phyloP scores from a whole-genome alignment of 1,284 basidiomycete species.

The Veloporphyrellus conicus region DNA sequence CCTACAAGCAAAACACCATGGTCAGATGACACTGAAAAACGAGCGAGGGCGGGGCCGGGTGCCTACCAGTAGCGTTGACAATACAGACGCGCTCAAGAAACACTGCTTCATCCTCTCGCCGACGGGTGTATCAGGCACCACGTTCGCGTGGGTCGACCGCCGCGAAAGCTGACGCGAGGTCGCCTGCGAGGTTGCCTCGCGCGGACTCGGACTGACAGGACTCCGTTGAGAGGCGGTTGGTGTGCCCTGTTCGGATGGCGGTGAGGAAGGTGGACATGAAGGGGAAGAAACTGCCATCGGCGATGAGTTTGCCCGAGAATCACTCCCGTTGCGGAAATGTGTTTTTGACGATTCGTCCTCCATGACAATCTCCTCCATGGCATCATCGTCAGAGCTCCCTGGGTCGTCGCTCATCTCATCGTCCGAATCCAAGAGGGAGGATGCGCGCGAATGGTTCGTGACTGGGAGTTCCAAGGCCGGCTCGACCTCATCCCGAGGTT shows the following conservation, averaged over 20 bases:
- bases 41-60: neutral
- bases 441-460: conserved; percentile 51
- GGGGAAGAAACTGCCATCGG: conserved; percentile 29
- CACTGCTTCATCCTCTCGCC: conserved; percentile 78
- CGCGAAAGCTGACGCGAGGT: conserved; percentile 53
- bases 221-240: conserved; percentile 23
- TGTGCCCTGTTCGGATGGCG: conserved; percentile 30
- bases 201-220: conserved; percentile 28
- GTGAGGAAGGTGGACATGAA: conserved; percentile 24
- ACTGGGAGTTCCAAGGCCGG: conserved; percentile 73
- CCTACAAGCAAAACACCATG: no score
- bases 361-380: conserved; percentile 75
- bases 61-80: conserved; percentile 71
- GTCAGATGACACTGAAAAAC: neutral
- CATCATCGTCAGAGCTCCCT: conserved; percentile 67
- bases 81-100: conserved; percentile 69
- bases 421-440: conserved; percentile 62
- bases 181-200: conserved; percentile 36
- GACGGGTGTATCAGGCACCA: conserved; percentile 36
- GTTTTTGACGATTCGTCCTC: conserved; percentile 49
- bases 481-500: conserved; percentile 58
- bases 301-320: conserved; percentile 24
- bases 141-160: conserved; percentile 39
- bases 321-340: conserved; percentile 20
- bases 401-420: conserved; percentile 72